Base-by-base conservation (phyloP, 352 stramenopile species). In the Aphanomyces euteiches region DNA sequence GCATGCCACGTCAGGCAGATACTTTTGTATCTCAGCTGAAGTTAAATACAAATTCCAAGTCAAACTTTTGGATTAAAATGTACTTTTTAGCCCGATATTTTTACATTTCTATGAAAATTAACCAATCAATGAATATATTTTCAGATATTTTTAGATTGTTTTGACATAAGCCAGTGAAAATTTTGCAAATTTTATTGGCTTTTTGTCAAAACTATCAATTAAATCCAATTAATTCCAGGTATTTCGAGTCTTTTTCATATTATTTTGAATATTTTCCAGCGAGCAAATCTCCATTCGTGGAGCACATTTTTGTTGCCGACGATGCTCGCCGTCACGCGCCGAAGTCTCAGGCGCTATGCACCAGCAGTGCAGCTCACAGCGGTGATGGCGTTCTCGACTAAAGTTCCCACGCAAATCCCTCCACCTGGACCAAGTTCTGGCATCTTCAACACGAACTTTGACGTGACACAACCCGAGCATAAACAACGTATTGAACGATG, bases 381-480 rank as follows among this genome's bases (percentile, higher is more conserved):
- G 1, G 34, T 40, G 10, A 8, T 61, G 54, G 54, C 28, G 10
- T 37, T 37, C 13, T 61, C 17, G 7, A 61, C 37, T 28, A 43
- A 40, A 37, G 19, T 39, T 28, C 10, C 54, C 15, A 93, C 87
- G 15, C 84, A 92, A 73, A 85, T 95, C 69, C 83, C 87, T 58
- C 87, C 87, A 41, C 87, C 87, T 56, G 92, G 85, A 8, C 87
- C 87, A 1, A 83, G 84, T 10, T 84, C 83, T 45, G 83, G 83
- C 5, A 77, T 89, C 50, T 77, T 95, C 45, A 90, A 84, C 7
- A 76, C 83, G 38, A 95, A 95, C 70, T 90, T 95, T 57, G 87
- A 95, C 56, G 85, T 93, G 15, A 93, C 82, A 47, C 45, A 70
- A 39, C 64, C 64, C 37, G 73, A 91, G 66, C 76, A 76, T 39